Base-by-base conservation (phyloP, 192 early-diverging fungal species). In the Phycomyces blakesleeanus region DNA sequence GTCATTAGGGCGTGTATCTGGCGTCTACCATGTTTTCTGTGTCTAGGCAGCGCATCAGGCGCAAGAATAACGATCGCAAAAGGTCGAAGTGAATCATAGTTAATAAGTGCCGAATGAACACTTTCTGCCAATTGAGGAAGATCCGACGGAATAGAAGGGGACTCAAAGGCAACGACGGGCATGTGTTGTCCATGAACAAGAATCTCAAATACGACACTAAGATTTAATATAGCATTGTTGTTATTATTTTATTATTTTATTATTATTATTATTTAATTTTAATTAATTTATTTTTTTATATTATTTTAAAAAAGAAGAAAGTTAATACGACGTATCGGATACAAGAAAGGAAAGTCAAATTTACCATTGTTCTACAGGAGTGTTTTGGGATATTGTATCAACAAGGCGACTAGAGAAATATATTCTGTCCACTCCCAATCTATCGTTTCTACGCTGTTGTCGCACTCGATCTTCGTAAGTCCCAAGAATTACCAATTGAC, bases 391-490 rank as follows among this genome's bases (percentile, higher is more conserved):
- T 11, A 78, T 42, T 0, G 70, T 76, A 14, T 76, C 57, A 16
- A 73, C 22, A 34, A 80, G 29, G 21, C 66, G 66, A 21, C 22
- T 26, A 0, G 71, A 38, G 60, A 73, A 78, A 57, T 74, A 63
- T 8, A 53, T 24, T 11, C 69, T 66, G 8, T 69, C 67, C 0
- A 63, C 27, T 1, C 61, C 61, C 2, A 58, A 24, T 9, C 26
- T 37, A n/a, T 50, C 57, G 0, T 57, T 18, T 51, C 29, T 34
- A 34, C 47, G 38, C 34, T 63, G 70, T 59, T 83, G 82, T 38
- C 85, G 81, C 40, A 92, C 79, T 29, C 89, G 76, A 26, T 92
- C 89, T 68, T 91, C 83, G 27, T 86, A 85, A 26, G 88, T 70
- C 18, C 91, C 91, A 72, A 89, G 85, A 47, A 91, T 77, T 44